Conservation (phyloP, 1,284 basidiomycete species). For the Ceratobasidium sp. region DNA sequence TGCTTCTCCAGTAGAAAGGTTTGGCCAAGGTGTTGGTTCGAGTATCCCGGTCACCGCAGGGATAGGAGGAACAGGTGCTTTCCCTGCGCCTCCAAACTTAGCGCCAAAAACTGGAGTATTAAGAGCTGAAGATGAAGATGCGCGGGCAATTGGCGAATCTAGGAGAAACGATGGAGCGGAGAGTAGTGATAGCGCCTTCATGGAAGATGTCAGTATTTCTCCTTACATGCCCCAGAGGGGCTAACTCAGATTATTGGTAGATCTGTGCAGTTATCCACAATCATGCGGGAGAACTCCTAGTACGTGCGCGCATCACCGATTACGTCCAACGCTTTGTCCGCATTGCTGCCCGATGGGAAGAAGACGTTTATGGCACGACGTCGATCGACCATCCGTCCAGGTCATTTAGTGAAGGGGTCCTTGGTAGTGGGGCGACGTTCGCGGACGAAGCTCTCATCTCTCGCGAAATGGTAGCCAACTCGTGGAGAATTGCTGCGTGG, state of each 20-base stretch:
- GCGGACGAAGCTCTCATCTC: conserved; percentile 64
- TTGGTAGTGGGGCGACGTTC: conserved; percentile 76
- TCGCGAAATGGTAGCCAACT: conserved; percentile 71
- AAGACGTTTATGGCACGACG: conserved; percentile 66
- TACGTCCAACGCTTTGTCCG: conserved; percentile 77
- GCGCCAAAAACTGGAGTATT: conserved; percentile 16
- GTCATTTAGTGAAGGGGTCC: conserved; percentile 51
- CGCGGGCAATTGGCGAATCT: conserved; percentile 28
- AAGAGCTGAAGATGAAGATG: conserved; percentile 40
- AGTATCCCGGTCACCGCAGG: conserved; percentile 42
- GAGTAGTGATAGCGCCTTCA: conserved; percentile 70
- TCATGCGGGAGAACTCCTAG: conserved; percentile 78
- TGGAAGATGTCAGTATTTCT: conserved; percentile 78
- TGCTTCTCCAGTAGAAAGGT: conserved; percentile 23
- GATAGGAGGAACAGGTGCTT: conserved; percentile 44
- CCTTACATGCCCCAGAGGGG: neutral
- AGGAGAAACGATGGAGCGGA: conserved; percentile 35
- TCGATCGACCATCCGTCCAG: conserved; percentile 66
- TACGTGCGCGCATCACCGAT: conserved; percentile 80
- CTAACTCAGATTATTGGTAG: neutral
- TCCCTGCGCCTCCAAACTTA: conserved; percentile 40
- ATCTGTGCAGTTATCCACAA: conserved; percentile 66
- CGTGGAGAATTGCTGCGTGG: conserved; percentile 81
- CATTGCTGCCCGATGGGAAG: conserved; percentile 79
- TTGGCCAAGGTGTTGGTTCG: conserved; percentile 17